Conservation (phyloP, 306 rosid genomes). For the Psophocarpus tetragonolobus region DNA sequence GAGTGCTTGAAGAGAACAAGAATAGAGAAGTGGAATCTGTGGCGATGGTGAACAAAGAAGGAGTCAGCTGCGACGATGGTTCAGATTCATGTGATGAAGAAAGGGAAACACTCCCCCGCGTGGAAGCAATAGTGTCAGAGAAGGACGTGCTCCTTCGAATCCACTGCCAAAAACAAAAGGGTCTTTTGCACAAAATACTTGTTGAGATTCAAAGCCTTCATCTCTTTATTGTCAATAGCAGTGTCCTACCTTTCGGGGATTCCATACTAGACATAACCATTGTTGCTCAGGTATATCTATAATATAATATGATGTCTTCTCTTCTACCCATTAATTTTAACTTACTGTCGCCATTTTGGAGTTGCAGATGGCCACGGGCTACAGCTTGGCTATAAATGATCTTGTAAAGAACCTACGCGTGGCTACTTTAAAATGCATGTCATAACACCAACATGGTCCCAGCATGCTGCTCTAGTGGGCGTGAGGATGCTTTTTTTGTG, state of each 20-base stretch:
- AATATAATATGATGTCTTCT: too few relatives aligned
- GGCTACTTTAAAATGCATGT: constrained; percentile 42
- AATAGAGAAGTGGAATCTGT: constrained; percentile 50
- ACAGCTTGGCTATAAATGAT: constrained; percentile 48
- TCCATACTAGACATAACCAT: constrained; percentile 52
- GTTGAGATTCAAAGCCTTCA: constrained; percentile 56
- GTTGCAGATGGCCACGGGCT: constrained; percentile 63
- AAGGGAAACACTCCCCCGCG: constrained; percentile 46
- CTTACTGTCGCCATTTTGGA: too few relatives aligned
- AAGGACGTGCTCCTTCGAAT: constrained; percentile 68
- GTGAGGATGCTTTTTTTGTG: too few relatives aligned
- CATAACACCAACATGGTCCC: not conserved
- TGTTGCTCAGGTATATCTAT: constrained; percentile 54
- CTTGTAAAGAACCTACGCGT: constrained; percentile 49
- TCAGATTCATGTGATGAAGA: constrained; percentile 42
- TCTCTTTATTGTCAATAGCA: constrained; percentile 46
- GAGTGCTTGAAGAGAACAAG: constrained; percentile 54
- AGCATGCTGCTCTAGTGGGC: too few relatives aligned
- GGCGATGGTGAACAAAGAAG: constrained; percentile 46
- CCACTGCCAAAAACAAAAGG: constrained; percentile 63
- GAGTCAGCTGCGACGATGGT: constrained; percentile 36
- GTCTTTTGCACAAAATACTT: constrained; percentile 47
- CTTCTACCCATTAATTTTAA: too few relatives aligned
- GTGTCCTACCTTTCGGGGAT: constrained; percentile 46
- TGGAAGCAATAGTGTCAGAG: constrained; percentile 64